Conservation (phyloP, 768 basidiomycete species). For the Pulveroboletus sp. region DNA sequence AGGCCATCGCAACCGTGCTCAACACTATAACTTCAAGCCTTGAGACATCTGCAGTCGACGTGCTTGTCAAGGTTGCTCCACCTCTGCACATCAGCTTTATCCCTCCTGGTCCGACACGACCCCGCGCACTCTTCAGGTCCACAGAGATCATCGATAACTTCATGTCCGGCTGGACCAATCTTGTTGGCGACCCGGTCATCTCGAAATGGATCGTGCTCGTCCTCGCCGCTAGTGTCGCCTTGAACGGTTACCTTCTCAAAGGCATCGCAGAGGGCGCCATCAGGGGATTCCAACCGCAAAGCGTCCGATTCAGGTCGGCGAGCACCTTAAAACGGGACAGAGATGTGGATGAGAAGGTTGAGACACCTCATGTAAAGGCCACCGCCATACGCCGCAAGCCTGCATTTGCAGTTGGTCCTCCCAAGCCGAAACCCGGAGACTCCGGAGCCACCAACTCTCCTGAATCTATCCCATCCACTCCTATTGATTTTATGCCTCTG, state of each 20-base stretch:
- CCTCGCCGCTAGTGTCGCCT: conserved; percentile 76
- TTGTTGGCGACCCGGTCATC: conserved; percentile 92
- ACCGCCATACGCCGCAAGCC: conserved; percentile 16
- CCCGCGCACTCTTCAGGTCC: conserved; percentile 33
- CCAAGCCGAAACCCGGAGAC: conserved; percentile 14
- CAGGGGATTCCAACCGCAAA: conserved; percentile 29
- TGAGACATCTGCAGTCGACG: conserved; percentile 30
- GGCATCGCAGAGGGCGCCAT: conserved; percentile 63
- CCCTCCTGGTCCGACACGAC: conserved; percentile 30
- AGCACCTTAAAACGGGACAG: conserved; percentile 19
- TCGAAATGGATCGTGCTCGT: conserved; percentile 93
- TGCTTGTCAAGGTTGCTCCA: conserved; percentile 60
- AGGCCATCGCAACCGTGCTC: conserved; percentile 55
- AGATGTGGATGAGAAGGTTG: conserved; percentile 19
- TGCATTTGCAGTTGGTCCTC: conserved; percentile 26
- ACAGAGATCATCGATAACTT: conserved; percentile 72
- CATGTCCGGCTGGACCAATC: conserved; percentile 84
- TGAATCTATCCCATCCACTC: conserved; percentile 15
- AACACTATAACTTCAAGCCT: conserved; percentile 39
- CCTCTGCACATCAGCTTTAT: conserved; percentile 54
- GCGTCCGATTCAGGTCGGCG: conserved; percentile 29
- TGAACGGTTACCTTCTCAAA: conserved; percentile 93
- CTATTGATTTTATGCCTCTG: conserved; percentile 13
- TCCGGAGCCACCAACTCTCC: conserved; percentile 17
- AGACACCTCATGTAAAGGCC: conserved; percentile 12